Base-by-base conservation (phyloP, 352 stramenopile genomes). In the Phytophthora vignae region DNA sequence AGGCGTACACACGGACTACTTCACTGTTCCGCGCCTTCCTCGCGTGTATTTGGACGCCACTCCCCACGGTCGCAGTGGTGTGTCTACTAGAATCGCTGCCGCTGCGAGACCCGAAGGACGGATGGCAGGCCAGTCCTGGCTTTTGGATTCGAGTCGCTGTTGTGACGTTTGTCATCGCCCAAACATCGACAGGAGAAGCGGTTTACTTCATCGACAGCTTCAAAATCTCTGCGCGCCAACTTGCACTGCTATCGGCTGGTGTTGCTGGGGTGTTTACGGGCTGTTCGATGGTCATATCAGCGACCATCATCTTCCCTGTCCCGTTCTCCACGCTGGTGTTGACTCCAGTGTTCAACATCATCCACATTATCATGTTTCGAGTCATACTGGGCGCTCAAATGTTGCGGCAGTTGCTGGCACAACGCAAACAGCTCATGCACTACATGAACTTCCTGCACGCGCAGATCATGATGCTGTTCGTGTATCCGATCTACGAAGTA, bases 401-500 rank as follows among this genome's bases (percentile, higher is more conserved):
- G 9, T n/a, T 71, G 25, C 61, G 59, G 3, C 33, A 60, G 4
- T 17, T 69, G 4, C 33, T 61, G 3, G 50, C 40, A 7, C 54
- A 63, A 3, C 58, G 55, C 3, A 52, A 57, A 7, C 61, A 69
- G 22, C 14, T 69, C n/a, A 29, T 63, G 10, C 46, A 60, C 12
- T 74, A 74, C 38, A 61, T 71, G 55, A 33, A 70, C n/a, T 58
- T 56, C 17, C 46, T 67, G 40, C 29, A 66, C 52, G 54, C 50
- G 4, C 60, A 55, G 25, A 55, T 67, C 27, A 33, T 69, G 33
- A 62, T 76, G 54, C 31, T 66, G 49, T 65, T 75, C 14, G 38
- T 75, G 2, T 78, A 78, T 31, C 71, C 71, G 5, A 40, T 56
- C 1, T 78, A 78, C 14, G 64, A 74, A n/a, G 8, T 64, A 10